Conservation (phyloP, 768 basidiomycete species). For the Lepiota venenata region DNA sequence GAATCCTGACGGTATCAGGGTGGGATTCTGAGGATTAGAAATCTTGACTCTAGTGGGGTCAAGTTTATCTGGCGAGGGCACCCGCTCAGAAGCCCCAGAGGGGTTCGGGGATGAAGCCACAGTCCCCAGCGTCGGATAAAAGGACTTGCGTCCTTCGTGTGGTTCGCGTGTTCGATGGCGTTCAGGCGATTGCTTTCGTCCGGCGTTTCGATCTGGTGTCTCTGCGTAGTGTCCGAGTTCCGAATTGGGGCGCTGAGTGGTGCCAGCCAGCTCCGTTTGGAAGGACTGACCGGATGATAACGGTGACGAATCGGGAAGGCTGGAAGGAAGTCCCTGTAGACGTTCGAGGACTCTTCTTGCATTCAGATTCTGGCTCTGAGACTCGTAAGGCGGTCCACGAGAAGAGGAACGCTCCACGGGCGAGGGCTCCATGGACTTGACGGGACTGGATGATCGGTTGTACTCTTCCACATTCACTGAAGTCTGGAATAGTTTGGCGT, state of each 20-base stretch:
- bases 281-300: constrained; percentile 58
- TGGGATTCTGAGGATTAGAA: constrained; percentile 82
- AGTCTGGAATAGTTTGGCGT: constrained; percentile 58
- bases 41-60: constrained; percentile 73
- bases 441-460: constrained; percentile 47
- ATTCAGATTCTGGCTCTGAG: constrained; percentile 33
- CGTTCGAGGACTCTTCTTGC: constrained; percentile 29
- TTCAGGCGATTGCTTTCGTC: constrained; percentile 52
- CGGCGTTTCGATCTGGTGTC: constrained; percentile 38
- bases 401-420: constrained; percentile 38
- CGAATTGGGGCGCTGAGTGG: constrained; percentile 65
- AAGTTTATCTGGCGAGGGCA: constrained; percentile 48
- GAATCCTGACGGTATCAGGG: constrained; percentile 83
- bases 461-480: constrained; percentile 34
- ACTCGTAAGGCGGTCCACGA: constrained; percentile 27
- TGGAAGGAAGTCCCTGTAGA: constrained; percentile 43
- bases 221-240: constrained; percentile 82
- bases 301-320: constrained; percentile 52
- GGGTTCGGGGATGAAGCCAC: constrained; percentile 42
- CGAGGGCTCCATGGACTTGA: constrained; percentile 48
- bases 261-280: constrained; percentile 28
- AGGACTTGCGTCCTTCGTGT: constrained; percentile 57
- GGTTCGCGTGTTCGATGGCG: constrained; percentile 46
- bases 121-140: constrained; percentile 45
- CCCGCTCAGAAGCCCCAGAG: constrained; percentile 46